Percentiles rank a stretch among this genome's conserved stretches.
These are phyloP conservation scores for Coemansia brasiliensis DNA, from an alignment of 192 early-diverging fungal species.

Conservation along the genomic window DNA sequence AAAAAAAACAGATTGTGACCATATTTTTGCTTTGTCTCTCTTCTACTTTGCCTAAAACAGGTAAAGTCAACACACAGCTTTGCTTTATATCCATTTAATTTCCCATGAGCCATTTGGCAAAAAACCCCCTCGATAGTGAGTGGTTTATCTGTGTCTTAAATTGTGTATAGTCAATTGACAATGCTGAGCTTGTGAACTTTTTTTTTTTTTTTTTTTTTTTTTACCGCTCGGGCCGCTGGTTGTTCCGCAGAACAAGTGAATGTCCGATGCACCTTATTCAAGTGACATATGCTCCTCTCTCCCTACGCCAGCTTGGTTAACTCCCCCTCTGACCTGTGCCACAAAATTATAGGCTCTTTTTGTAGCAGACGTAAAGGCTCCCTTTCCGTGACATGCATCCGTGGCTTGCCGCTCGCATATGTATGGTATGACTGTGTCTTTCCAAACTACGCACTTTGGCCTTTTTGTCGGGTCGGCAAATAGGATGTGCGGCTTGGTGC, in stretches of 20 bases:
- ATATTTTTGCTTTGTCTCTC: neutral
- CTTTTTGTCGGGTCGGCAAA: conserved; percentile 13
- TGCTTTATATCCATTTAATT: conserved; percentile 6
- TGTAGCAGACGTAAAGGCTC: too few species aligned
- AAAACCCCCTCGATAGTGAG: conserved; percentile 1
- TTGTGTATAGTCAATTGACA: neutral
- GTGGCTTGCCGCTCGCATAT: conserved; percentile 15
- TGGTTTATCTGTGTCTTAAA: neutral
- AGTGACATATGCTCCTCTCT: too few species aligned
- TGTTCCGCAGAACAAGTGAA: neutral
- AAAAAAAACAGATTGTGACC: neutral
- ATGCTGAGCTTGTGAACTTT: conserved; percentile 1
- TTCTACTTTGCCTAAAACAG: conserved; percentile 12
- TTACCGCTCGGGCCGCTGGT: conserved; percentile 5
- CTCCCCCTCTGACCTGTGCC: too few species aligned
- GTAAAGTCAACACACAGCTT: conserved; percentile 8
- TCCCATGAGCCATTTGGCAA: conserved; percentile 5
- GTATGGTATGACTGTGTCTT: too few species aligned
- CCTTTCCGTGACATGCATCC: conserved; percentile 24
- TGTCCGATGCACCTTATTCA: too few species aligned
- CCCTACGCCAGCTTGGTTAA: too few species aligned
- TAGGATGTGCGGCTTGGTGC: conserved; percentile 29
- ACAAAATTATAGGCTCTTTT: too few species aligned
- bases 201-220: neutral
- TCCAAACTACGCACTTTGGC: too few species aligned